Evolutionary conservation across 2,329 filamentous ascomycete genomes (phyloP).

Genomic region (Fusarium sp.): DNA sequence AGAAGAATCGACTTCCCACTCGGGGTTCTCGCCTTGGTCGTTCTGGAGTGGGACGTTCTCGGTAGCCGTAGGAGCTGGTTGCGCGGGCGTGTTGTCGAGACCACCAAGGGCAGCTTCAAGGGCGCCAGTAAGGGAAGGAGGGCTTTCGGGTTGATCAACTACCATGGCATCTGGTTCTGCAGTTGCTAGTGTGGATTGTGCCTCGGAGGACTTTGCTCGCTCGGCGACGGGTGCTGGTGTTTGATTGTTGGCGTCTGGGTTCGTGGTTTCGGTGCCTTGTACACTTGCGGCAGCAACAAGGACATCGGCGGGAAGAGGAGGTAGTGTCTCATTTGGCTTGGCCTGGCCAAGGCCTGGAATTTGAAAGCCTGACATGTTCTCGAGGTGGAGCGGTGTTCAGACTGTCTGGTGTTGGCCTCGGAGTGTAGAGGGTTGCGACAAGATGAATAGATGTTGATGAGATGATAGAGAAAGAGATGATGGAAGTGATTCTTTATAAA

Average conservation of each 20-base stretch:
- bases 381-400: neutral
- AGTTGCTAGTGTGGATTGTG: constrained; percentile 8
- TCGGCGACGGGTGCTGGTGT: neutral
- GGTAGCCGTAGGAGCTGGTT: constrained; percentile 20
- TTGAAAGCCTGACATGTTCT: constrained; percentile 56
- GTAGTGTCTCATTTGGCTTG: constrained; percentile 56
- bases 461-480: neutral
- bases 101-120: constrained; percentile 59
- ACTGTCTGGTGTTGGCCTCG: neutral
- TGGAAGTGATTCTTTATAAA: neutral
- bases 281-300: constrained; percentile 46
- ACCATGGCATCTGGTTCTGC: constrained; percentile 51
- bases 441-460: neutral
- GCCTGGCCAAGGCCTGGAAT: constrained; percentile 59
- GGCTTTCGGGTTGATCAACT: constrained; percentile 51
- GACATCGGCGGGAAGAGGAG: constrained; percentile 52
- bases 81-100: constrained; percentile 41
- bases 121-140: constrained; percentile 55
- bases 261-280: constrained; percentile 39
- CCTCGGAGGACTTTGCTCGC: constrained; percentile 15
- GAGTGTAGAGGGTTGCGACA: neutral
- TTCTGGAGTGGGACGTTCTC: constrained; percentile 45
- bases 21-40: constrained; percentile 66
- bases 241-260: constrained; percentile 10
- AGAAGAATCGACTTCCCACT: constrained; percentile 88